A percentile compares a stretch with the other conserved stretches of the same genome.
phyloP scores from a whole-genome alignment of 495 filamentous ascomycete genomes.

The Daldinia grandis region DNA sequence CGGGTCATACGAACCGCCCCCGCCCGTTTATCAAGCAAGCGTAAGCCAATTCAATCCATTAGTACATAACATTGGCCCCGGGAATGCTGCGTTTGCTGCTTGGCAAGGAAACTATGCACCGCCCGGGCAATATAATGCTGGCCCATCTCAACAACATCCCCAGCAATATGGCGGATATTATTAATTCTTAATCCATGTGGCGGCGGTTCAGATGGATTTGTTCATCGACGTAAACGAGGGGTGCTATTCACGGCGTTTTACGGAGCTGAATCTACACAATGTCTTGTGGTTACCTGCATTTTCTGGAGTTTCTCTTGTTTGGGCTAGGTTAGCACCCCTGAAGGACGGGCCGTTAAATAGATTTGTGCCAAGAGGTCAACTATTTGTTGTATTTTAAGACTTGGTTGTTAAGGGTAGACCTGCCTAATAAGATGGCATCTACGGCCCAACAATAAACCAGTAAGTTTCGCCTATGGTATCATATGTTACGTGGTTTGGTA shows the following conservation, averaged over 20 bases:
- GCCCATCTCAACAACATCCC: constrained; percentile 22
- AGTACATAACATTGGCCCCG: constrained; percentile 23
- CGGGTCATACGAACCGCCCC: constrained; percentile 57
- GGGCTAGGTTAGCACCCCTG: not conserved
- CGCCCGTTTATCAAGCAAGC: constrained; percentile 44
- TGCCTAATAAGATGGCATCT: not conserved
- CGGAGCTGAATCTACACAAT: not conserved
- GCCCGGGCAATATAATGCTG: constrained; percentile 12
- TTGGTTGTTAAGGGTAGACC: not conserved
- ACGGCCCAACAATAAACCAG: not conserved
- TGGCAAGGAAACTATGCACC: constrained; percentile 37
- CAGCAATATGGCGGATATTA: constrained; percentile 42
- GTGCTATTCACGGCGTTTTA: constrained; percentile 3
- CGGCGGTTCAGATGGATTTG: not conserved
- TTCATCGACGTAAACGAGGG: not conserved
- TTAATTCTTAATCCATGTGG: not conserved
- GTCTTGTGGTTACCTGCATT: constrained; percentile 11
- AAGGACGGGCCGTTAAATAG: not conserved
- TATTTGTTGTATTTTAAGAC: not conserved
- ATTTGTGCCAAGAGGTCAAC: not conserved
- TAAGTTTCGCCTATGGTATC: not conserved
- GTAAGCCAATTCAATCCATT: constrained; percentile 39
- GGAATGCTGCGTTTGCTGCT: constrained; percentile 28
- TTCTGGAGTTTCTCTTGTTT: constrained; percentile 10
- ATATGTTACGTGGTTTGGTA: not conserved